phyloP scores from a whole-genome alignment of 73 alveolate species.

The Uronychia binucleata region DNA sequence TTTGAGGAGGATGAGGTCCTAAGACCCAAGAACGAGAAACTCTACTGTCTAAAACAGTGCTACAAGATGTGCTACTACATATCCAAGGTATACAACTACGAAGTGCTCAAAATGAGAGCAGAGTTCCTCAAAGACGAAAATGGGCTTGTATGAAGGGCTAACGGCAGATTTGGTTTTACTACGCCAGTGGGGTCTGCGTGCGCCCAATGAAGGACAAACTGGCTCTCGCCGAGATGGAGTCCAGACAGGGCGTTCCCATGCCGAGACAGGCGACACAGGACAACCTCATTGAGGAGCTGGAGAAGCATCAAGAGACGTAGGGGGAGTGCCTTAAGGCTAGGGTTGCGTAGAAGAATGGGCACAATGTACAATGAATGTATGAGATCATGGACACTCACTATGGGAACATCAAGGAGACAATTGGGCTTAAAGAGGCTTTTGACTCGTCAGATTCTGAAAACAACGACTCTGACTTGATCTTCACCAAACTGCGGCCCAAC shows the following conservation, averaged over 20 bases:
- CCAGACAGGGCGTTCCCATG: constrained; percentile 11
- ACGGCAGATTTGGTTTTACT: constrained; percentile 37
- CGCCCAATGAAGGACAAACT: constrained; percentile 37
- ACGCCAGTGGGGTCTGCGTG: constrained; percentile 20
- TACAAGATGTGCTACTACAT: constrained; percentile 66
- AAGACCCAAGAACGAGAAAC: constrained; percentile 10
- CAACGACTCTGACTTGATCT: constrained; percentile 24
- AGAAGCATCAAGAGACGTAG: constrained; percentile 12
- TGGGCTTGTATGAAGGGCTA: constrained; percentile 42
- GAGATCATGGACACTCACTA: constrained; percentile 51
- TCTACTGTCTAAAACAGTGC: constrained; percentile 55
- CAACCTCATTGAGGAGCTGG: constrained; percentile 18
- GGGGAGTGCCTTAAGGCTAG: neutral
- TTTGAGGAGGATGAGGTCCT: constrained; percentile 54
- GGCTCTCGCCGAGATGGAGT: neutral
- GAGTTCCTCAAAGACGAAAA: constrained; percentile 68
- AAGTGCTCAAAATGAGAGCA: constrained; percentile 62
- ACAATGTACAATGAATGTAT: constrained; percentile 28
- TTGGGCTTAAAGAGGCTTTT: constrained; percentile 47
- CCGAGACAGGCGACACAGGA: constrained; percentile 21
- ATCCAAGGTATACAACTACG: constrained; percentile 40
- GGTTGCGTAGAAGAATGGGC: constrained; percentile 8
- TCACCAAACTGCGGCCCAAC: constrained; percentile 39
- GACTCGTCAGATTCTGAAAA: constrained; percentile 37
- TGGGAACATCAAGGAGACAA: constrained; percentile 24